phyloP scores from a whole-genome alignment of 1,139 yeast genomes.

The Zhuliangozyma parablackwelliae region DNA sequence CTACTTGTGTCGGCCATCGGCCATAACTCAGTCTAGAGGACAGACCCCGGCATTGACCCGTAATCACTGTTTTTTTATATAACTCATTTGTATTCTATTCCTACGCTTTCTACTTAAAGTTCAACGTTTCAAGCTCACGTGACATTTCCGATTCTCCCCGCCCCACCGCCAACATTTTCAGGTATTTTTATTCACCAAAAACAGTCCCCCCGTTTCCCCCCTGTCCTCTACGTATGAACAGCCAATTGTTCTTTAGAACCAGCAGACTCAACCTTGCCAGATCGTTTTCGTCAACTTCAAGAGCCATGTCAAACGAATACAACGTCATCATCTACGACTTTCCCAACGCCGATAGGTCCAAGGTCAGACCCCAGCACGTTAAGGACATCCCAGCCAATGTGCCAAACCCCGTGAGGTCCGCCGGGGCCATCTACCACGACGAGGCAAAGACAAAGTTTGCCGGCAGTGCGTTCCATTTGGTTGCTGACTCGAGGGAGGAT shows the following conservation, averaged over 20 bases:
- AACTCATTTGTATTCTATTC: too few relatives aligned
- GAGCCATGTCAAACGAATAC: conserved; percentile 45
- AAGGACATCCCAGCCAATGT: conserved; percentile 49
- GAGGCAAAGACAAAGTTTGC: conserved; percentile 53
- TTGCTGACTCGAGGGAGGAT: conserved; percentile 61
- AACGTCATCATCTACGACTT: conserved; percentile 68
- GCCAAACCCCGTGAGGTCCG: conserved; percentile 55
- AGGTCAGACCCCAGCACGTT: conserved; percentile 56
- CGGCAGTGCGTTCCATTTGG: conserved; percentile 63
- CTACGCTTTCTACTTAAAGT: too few relatives aligned
- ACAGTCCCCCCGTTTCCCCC: too few relatives aligned
- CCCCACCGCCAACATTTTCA: too few relatives aligned
- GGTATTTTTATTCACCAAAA: too few relatives aligned
- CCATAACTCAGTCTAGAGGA: too few relatives aligned
- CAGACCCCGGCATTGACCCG: too few relatives aligned
- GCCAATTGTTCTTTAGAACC: not conserved
- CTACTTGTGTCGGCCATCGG: too few relatives aligned
- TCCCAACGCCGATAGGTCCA: conserved; percentile 56
- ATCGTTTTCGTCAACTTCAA: conserved; percentile 4
- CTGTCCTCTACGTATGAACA: not conserved
- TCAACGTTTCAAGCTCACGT: too few relatives aligned
- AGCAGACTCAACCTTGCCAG: not conserved
- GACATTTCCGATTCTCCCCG: not conserved
- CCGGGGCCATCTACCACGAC: conserved; percentile 59
- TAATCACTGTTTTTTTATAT: too few relatives aligned